phyloP scores from a whole-genome alignment of 768 basidiomycete species.

The Aureoboletus auriporus region DNA sequence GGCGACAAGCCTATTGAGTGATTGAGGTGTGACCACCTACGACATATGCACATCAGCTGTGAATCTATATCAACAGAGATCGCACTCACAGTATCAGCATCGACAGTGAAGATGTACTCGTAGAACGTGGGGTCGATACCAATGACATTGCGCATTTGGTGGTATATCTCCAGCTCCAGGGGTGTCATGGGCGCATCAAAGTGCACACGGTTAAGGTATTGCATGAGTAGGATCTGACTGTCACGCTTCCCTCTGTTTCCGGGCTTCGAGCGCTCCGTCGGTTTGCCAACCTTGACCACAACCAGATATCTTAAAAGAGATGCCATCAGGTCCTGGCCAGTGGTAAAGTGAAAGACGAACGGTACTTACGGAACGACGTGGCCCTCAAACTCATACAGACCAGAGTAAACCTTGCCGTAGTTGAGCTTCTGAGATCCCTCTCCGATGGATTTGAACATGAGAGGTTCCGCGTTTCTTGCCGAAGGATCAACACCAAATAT shows the following conservation, averaged over 20 bases:
- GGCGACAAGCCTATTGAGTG: slow-evolving; percentile 67
- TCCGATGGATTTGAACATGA: slow-evolving; percentile 66
- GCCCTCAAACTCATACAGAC: slow-evolving; percentile 66
- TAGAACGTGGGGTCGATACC: slow-evolving; percentile 75
- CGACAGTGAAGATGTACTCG: slow-evolving; percentile 70
- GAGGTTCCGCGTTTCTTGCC: slow-evolving; percentile 58
- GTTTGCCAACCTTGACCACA: slow-evolving; percentile 63
- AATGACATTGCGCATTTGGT: slow-evolving; percentile 72
- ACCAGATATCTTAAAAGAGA: slow-evolving; percentile 47
- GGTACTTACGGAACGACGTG: slow-evolving; percentile 59
- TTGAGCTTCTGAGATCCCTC: slow-evolving; percentile 66
- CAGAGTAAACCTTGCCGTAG: slow-evolving; percentile 68
- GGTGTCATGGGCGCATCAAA: slow-evolving; percentile 66
- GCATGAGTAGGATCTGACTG: slow-evolving; percentile 62
- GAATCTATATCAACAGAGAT: neutral
- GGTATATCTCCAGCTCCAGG: slow-evolving; percentile 65
- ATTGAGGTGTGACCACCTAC: slow-evolving; percentile 59
- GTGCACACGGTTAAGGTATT: slow-evolving; percentile 66
- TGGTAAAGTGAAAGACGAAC: neutral
- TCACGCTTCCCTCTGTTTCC: slow-evolving; percentile 69
- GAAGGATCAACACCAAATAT: slow-evolving; percentile 64
- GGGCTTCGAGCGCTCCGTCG: slow-evolving; percentile 59
- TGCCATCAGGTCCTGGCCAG: neutral
- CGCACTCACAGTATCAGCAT: slow-evolving; percentile 58
- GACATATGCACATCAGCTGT: slow-evolving; percentile 11